A percentile compares a stretch with the other conserved stretches of the same genome.
phyloP scores from a whole-genome alignment of 23 red algal species.

The Porphyridium purpureum region DNA sequence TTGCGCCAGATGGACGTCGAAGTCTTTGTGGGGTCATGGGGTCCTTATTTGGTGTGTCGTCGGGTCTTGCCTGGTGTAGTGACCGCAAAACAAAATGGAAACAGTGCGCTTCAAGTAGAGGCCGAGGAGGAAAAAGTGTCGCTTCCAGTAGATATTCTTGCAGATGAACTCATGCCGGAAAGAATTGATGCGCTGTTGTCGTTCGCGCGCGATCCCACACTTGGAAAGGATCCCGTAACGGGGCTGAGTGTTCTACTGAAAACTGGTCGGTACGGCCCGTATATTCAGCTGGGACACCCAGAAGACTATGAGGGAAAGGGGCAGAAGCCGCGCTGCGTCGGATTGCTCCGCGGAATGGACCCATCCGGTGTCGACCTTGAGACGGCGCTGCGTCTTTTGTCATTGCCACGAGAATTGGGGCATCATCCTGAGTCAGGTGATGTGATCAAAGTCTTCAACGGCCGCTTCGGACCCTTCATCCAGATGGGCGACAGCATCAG shows the following conservation, averaged over 20 bases:
- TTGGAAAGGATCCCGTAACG: slow-evolving; percentile 59
- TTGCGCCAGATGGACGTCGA: too few relatives aligned
- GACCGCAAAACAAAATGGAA: too few relatives aligned
- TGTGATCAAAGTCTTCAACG: slow-evolving; percentile 36
- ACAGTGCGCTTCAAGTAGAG: too few relatives aligned
- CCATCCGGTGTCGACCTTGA: slow-evolving; percentile 21
- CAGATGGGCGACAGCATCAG: slow-evolving; percentile 2
- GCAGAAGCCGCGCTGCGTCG: slow-evolving; percentile 32
- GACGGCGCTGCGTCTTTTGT: slow-evolving; percentile 43
- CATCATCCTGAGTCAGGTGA: slow-evolving; percentile 47
- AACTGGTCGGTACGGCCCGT: slow-evolving; percentile 69
- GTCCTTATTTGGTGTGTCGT: too few relatives aligned
- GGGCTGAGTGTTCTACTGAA: slow-evolving; percentile 29
- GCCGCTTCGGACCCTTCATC: slow-evolving; percentile 74
- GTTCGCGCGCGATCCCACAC: slow-evolving; percentile 25
- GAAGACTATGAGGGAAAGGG: slow-evolving; percentile 15
- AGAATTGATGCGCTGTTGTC: slow-evolving; percentile 20
- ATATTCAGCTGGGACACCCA: slow-evolving; percentile 58
- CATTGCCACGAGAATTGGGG: slow-evolving; percentile 66
- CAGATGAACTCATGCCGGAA: slow-evolving; percentile 54
- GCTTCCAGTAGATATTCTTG: slow-evolving; percentile 39
- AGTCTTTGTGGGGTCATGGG: too few relatives aligned
- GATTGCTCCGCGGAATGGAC: slow-evolving; percentile 47
- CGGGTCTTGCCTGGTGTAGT: too few relatives aligned
- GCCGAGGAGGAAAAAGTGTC: slow-evolving; percentile 17